phyloP scores from a whole-genome alignment of 1,139 yeast species.

The Kodamaea sp. region DNA sequence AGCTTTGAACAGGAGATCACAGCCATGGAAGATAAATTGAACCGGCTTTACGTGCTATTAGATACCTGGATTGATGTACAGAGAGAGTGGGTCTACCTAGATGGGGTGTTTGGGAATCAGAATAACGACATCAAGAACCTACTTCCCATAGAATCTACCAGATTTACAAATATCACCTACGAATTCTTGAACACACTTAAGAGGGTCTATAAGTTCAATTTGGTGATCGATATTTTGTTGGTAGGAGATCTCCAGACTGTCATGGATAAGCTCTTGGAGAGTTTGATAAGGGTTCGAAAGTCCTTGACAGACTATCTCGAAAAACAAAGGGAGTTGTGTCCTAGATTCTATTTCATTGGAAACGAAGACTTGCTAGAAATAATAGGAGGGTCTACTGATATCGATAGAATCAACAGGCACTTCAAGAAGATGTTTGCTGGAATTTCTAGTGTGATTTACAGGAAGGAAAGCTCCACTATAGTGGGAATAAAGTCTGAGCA shows the following conservation, averaged over 20 bases:
- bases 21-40: slow-evolving; percentile 59
- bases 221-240: slow-evolving; percentile 59
- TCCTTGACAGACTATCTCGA: slow-evolving; percentile 81
- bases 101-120: slow-evolving; percentile 70
- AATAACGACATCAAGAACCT: slow-evolving; percentile 55
- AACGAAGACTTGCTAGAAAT: slow-evolving; percentile 87
- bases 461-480: slow-evolving; percentile 38
- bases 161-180: slow-evolving; percentile 65
- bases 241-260: slow-evolving; percentile 51
- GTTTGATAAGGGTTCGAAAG: slow-evolving; percentile 58
- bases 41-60: slow-evolving; percentile 51
- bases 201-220: slow-evolving; percentile 49
- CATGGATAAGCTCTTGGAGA: slow-evolving; percentile 55
- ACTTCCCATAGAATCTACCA: slow-evolving; percentile 68
- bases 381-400: slow-evolving; percentile 64
- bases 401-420: slow-evolving; percentile 56
- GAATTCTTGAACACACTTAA: slow-evolving; percentile 59
- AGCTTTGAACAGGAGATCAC: slow-evolving; percentile 62
- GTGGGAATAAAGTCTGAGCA: slow-evolving; percentile 58
- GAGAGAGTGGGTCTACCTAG: slow-evolving; percentile 84
- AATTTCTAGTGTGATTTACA: slow-evolving; percentile 46
- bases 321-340: slow-evolving; percentile 72
- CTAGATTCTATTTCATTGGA: slow-evolving; percentile 86
- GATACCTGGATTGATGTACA: slow-evolving; percentile 85
- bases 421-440: slow-evolving; percentile 76